These are phyloP conservation scores for Xylaria scruposa DNA, from an alignment of 495 filamentous ascomycete genomes.

Conservation along the genomic window DNA sequence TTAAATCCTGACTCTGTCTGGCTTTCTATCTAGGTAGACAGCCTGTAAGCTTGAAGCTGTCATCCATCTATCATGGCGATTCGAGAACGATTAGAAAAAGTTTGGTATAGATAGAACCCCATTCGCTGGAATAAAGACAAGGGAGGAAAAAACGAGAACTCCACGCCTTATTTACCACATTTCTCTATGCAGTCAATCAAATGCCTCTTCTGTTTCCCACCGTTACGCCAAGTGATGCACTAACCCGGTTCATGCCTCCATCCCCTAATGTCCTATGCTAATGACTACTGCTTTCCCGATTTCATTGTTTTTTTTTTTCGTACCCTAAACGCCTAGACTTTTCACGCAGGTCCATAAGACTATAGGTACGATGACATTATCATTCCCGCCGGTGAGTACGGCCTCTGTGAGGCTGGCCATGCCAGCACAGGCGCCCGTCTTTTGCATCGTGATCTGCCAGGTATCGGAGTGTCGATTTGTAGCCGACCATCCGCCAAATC, in stretches of 20 bases:
- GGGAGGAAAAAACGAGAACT: neutral
- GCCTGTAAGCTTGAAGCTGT: neutral
- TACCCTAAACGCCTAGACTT: slow-evolving; percentile 67
- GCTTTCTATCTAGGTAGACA: neutral
- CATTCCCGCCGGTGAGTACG: slow-evolving; percentile 94
- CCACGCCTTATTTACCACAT: neutral
- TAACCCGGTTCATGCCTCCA: slow-evolving; percentile 3
- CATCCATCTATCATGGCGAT: slow-evolving; percentile 11
- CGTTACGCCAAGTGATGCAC: slow-evolving; percentile 29
- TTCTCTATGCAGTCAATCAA: slow-evolving; percentile 11
- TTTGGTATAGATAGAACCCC: slow-evolving; percentile 4
- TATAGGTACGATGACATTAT: slow-evolving; percentile 98
- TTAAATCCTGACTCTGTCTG: slow-evolving; percentile 1
- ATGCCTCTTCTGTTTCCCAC: slow-evolving; percentile 13
- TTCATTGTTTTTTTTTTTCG: neutral
- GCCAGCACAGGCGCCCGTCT: slow-evolving; percentile 71
- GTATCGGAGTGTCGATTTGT: slow-evolving; percentile 32
- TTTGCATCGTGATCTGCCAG: slow-evolving; percentile 46
- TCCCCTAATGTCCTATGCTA: neutral
- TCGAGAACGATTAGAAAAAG: neutral
- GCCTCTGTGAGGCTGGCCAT: slow-evolving; percentile 93
- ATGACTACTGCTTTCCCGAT: slow-evolving; percentile 7
- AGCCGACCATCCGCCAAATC: slow-evolving; percentile 71
- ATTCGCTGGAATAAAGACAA: neutral
- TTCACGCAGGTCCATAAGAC: slow-evolving; percentile 90